Conservation (phyloP, 2,329 filamentous ascomycete species). For the Curvularia sp. region DNA sequence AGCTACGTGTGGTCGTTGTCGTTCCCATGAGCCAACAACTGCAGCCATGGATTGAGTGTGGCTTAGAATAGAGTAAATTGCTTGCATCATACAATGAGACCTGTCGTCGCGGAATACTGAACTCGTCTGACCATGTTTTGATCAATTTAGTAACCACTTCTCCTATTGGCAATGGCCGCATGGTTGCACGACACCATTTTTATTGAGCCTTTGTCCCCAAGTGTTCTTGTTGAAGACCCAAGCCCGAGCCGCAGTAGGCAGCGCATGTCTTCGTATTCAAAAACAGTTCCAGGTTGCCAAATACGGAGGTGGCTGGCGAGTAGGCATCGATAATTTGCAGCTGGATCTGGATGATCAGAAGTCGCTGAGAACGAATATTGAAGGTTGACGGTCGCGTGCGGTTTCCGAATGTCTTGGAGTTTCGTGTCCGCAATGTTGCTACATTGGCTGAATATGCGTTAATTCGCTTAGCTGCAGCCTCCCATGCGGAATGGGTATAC, state of each 20-base stretch:
- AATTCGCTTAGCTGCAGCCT: slow-evolving; percentile 20
- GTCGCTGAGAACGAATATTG: not conserved
- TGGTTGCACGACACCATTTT: not conserved
- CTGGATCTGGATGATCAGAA: not conserved
- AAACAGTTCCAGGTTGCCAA: too few species aligned
- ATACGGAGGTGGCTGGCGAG: not conserved
- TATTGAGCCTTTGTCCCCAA: too few species aligned
- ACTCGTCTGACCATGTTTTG: not conserved
- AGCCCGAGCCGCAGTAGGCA: not conserved
- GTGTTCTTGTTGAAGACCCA: not conserved
- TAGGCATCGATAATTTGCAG: not conserved
- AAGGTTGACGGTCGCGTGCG: slow-evolving; percentile 1
- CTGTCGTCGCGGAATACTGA: not conserved
- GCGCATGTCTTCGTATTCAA: not conserved
- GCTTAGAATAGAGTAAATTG: not conserved
- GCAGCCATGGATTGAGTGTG: not conserved
- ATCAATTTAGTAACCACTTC: not conserved
- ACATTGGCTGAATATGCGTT: slow-evolving; percentile 22
- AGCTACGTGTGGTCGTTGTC: too few species aligned
- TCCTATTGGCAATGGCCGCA: not conserved
- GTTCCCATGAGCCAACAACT: not conserved
- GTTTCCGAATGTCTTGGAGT: not conserved
- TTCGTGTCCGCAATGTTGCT: slow-evolving; percentile 8
- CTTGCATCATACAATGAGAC: not conserved
- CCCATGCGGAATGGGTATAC: slow-evolving; percentile 5